Percentiles rank a stretch among this genome's conserved stretches.
Evolutionary conservation across 2,329 filamentous ascomycete species (phyloP).

Genomic region (Fusarium sp.): DNA sequence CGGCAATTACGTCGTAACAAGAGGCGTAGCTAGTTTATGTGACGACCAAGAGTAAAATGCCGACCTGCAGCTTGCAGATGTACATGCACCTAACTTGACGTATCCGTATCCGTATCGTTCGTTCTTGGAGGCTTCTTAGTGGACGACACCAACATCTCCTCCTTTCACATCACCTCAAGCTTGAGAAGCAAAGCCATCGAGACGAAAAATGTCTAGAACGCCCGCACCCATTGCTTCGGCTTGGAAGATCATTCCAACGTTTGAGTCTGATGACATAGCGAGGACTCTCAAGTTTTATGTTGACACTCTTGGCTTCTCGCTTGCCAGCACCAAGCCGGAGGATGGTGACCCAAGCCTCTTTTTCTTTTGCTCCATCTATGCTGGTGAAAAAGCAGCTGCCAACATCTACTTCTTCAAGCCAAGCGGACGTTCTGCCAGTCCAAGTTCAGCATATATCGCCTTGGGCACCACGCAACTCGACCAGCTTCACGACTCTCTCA

Average conservation of each 20-base stretch:
- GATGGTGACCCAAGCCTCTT: slow-evolving; percentile 10
- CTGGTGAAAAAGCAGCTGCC: slow-evolving; percentile 24
- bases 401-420: slow-evolving; percentile 34
- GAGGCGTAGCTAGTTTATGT: slow-evolving; percentile 4
- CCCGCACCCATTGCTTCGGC: slow-evolving; percentile 19
- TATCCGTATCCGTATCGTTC: slow-evolving; percentile 18
- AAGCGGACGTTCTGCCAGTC: background rate
- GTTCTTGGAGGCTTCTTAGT: slow-evolving; percentile 2
- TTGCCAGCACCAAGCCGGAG: slow-evolving; percentile 21
- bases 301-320: slow-evolving; percentile 16
- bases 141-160: background rate
- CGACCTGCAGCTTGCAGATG: slow-evolving; percentile 13
- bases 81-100: slow-evolving; percentile 4
- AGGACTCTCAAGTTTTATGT: slow-evolving; percentile 19
- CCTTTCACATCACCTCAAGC: background rate
- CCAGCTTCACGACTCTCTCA: slow-evolving; percentile 15
- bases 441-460: slow-evolving; percentile 24
- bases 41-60: slow-evolving; percentile 19
- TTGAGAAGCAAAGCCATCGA: background rate
- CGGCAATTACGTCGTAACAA: slow-evolving; percentile 16
- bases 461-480: slow-evolving; percentile 23
- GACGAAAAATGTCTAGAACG: background rate
- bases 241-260: slow-evolving; percentile 30
- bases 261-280: slow-evolving; percentile 28
- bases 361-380: slow-evolving; percentile 24